Conservation (phyloP, 1,284 basidiomycete species). For the Ganoderma multipileum region DNA sequence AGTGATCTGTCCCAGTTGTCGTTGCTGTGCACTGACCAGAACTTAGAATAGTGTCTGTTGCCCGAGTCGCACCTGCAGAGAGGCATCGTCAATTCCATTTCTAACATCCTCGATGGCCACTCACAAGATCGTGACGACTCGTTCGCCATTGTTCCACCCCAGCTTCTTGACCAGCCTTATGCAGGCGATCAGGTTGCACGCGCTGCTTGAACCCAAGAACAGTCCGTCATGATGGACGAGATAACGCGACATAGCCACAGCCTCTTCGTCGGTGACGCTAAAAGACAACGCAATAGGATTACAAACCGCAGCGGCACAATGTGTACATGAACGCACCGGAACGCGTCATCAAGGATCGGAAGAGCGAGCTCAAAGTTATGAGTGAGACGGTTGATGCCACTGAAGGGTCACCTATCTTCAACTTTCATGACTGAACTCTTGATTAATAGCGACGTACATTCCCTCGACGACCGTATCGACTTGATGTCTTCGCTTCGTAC, state of each 20-base stretch:
- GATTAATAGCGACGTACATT: conserved; percentile 59
- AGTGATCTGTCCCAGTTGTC: neutral
- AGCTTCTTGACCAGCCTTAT: conserved; percentile 79
- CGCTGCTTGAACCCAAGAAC: conserved; percentile 95
- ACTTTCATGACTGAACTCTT: too few relatives aligned
- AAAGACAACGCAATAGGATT: neutral
- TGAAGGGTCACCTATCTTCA: conserved; percentile 40
- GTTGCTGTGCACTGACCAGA: neutral
- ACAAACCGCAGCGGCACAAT: too few relatives aligned
- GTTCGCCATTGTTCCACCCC: conserved; percentile 69
- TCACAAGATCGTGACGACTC: conserved; percentile 86
- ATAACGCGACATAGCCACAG: conserved; percentile 91
- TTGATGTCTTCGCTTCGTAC: conserved; percentile 92
- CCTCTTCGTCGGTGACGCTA: conserved; percentile 90
- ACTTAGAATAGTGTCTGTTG: conserved; percentile 85
- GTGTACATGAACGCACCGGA: conserved; percentile 62
- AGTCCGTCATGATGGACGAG: conserved; percentile 90
- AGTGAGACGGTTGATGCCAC: conserved; percentile 90
- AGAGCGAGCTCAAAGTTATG: conserved; percentile 86
- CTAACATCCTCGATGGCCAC: conserved; percentile 34
- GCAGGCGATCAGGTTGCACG: conserved; percentile 93
- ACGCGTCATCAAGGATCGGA: conserved; percentile 86
- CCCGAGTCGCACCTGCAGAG: conserved; percentile 82
- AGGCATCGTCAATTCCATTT: neutral
- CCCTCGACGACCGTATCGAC: conserved; percentile 93